Evolutionary conservation across 257 asterid genomes (phyloP).

Genomic region (Gynochthodes officinalis): DNA sequence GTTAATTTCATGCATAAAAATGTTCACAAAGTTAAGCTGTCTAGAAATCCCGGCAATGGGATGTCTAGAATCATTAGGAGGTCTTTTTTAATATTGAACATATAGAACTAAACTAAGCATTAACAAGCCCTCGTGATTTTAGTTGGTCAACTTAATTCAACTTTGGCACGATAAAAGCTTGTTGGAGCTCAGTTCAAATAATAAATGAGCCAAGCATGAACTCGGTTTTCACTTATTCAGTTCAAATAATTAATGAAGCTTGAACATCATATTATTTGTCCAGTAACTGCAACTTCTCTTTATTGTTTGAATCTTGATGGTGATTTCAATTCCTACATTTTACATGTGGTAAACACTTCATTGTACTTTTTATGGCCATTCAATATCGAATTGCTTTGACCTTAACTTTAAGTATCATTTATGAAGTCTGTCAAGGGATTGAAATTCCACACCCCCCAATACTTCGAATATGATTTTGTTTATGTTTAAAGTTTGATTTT

Average conservation of each 20-base stretch:
- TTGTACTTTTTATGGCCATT: not conserved
- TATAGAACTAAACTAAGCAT: not conserved
- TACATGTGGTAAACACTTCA: not conserved
- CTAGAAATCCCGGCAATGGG: not conserved
- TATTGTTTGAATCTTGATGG: not conserved
- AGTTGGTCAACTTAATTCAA: not conserved
- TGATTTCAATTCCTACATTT: not conserved
- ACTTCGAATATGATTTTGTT: too few relatives aligned
- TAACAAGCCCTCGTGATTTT: not conserved
- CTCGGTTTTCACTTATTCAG: not conserved
- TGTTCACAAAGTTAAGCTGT: not conserved
- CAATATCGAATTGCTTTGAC: not conserved
- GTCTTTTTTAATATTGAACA: too few relatives aligned
- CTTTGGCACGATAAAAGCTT: not conserved
- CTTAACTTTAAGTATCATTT: not conserved
- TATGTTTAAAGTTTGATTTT: too few relatives aligned
- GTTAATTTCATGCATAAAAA: not conserved
- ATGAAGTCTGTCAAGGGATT: not conserved
- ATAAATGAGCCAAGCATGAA: not conserved
- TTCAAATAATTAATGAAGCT: not conserved
- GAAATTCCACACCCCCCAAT: too few relatives aligned
- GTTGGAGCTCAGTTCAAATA: not conserved
- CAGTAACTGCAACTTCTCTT: not conserved
- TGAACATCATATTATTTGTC: not conserved
- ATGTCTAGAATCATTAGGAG: too few relatives aligned